Conservation (phyloP, 495 filamentous ascomycete genomes). For the Diplogelasinospora grovesii region DNA sequence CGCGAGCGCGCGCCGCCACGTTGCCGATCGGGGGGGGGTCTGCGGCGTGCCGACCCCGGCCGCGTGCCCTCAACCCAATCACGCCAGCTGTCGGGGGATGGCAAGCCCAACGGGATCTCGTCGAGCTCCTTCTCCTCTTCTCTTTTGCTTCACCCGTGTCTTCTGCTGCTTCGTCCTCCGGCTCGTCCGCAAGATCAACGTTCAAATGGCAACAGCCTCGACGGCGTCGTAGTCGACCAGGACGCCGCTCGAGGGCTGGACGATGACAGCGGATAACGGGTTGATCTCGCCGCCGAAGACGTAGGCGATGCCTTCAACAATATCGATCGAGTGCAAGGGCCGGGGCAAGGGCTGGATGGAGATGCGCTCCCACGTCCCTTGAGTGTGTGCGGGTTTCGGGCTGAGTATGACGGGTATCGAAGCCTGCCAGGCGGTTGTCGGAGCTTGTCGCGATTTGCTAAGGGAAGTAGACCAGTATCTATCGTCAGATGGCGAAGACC, state of each 20-base stretch:
- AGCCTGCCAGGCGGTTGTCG: no score
- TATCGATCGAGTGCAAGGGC: slow-evolving; percentile 62
- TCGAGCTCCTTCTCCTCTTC: slow-evolving; percentile 26
- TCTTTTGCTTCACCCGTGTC: slow-evolving; percentile 1
- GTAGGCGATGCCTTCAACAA: slow-evolving; percentile 60
- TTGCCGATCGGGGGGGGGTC: slow-evolving; percentile 38
- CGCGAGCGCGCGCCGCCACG: slow-evolving; percentile 38
- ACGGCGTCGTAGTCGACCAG: slow-evolving; percentile 52
- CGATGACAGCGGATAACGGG: slow-evolving; percentile 54
- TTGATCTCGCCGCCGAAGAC: slow-evolving; percentile 58
- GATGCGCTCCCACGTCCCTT: slow-evolving; percentile 55
- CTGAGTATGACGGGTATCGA: no score
- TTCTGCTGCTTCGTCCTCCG: no score
- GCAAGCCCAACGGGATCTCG: slow-evolving; percentile 43
- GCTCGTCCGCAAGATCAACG: no score
- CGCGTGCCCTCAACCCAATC: slow-evolving; percentile 40
- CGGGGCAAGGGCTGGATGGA: slow-evolving; percentile 48
- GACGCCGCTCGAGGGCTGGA: slow-evolving; percentile 48
- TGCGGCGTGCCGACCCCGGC: slow-evolving; percentile 38
- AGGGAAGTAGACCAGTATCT: no score
- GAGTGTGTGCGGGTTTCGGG: no score
- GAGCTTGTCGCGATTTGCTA: no score
- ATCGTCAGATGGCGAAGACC: no score
- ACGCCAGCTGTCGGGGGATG: slow-evolving; percentile 30
- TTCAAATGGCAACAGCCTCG: slow-evolving; percentile 33